These are phyloP conservation scores for Acer saccharum DNA, from an alignment of 345 rosid species.

Conservation along the genomic window DNA sequence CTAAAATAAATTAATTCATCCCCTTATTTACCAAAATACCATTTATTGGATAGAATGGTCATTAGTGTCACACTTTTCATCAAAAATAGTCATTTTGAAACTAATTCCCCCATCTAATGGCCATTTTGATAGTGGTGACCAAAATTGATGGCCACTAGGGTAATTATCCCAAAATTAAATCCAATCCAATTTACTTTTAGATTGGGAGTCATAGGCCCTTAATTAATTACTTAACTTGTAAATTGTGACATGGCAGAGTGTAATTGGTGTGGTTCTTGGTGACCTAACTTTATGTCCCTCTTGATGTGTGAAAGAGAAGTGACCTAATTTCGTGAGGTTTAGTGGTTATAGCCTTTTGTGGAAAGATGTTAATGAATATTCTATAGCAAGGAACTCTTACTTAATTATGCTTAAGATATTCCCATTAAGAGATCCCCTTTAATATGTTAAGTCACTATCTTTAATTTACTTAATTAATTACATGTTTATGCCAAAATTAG, in stretches of 20 bases:
- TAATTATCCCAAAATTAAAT: no score
- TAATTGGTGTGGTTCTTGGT: neutral
- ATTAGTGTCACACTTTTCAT: no score
- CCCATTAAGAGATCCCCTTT: neutral
- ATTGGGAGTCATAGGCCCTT: neutral
- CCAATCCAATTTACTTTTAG: neutral
- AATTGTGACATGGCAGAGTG: neutral
- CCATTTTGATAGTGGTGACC: no score
- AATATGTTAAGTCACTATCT: neutral
- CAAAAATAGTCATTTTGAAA: no score
- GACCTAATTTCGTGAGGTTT: neutral
- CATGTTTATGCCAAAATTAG: conserved; percentile 5
- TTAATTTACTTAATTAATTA: neutral
- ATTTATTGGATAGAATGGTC: no score
- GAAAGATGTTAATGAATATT: neutral
- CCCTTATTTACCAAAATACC: no score
- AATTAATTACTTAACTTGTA: neutral
- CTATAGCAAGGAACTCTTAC: neutral
- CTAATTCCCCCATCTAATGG: no score
- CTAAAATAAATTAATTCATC: no score
- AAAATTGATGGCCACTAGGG: no score
- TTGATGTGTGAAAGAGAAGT: neutral
- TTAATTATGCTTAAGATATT: neutral
- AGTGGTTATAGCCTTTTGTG: neutral
- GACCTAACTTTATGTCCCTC: conserved; percentile 13